Conservation (phyloP, 768 basidiomycete genomes). For the Clavaria fumosa region DNA sequence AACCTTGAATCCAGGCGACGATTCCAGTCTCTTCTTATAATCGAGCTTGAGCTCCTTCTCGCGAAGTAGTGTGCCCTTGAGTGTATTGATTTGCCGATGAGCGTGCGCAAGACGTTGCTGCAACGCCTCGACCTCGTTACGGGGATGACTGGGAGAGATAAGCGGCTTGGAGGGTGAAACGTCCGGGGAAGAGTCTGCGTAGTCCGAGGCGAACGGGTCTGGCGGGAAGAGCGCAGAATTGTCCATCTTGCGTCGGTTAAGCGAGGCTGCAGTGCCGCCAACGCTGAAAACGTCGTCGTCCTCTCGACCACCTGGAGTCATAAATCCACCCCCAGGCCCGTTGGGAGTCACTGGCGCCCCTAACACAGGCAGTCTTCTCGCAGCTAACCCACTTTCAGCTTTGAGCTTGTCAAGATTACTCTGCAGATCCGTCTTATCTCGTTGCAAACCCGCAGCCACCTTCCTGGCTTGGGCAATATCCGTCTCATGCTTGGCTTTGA, state of each 20-base stretch:
- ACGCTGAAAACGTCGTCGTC: constrained; percentile 50
- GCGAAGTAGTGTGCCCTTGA: constrained; percentile 62
- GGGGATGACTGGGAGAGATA: constrained; percentile 58
- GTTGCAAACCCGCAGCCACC: constrained; percentile 69
- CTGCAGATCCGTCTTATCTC: constrained; percentile 89
- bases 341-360: constrained; percentile 66
- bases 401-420: constrained; percentile 63
- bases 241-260: constrained; percentile 41
- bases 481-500: constrained; percentile 87
- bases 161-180: constrained; percentile 41
- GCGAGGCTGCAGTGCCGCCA: constrained; percentile 46
- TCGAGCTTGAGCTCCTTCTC: constrained; percentile 76
- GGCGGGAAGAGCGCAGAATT: constrained; percentile 24
- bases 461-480: constrained; percentile 86
- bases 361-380: constrained; percentile 43
- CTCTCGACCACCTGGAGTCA: constrained; percentile 43
- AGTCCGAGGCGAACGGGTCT: constrained; percentile 29
- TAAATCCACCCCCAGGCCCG: constrained; percentile 28
- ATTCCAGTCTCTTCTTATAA: constrained; percentile 37
- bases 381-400: constrained; percentile 52
- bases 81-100: constrained; percentile 70
- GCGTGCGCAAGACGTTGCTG: constrained; percentile 76
- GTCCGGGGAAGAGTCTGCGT: constrained; percentile 40
- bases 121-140: constrained; percentile 66
- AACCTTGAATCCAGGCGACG: constrained; percentile 22